Evolutionary conservation across 768 basidiomycete species (phyloP), one percentile per base, ranked within the genome.

Genomic region (Sistotremastrum suecicum): DNA sequence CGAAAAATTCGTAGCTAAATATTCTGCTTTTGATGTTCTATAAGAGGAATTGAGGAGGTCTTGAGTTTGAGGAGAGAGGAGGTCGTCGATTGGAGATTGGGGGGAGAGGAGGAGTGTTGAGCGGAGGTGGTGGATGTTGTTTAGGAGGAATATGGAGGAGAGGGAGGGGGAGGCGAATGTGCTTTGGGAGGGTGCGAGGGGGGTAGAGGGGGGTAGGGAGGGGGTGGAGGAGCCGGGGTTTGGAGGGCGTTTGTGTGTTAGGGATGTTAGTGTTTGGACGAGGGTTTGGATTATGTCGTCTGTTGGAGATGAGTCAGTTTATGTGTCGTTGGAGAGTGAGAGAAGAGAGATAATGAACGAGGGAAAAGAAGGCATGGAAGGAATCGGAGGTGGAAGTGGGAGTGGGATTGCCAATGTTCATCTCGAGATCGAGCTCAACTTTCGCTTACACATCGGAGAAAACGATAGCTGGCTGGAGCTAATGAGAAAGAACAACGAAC

Each of bases 1-100:
- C 5, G 79, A 76, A 59, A 83, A 87, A 61, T 86, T 89, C 28
- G 80, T 68, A 50, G 88, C 86, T 49, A 86, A 86, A 60, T 90
- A 90, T 3, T 69, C 80, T 6, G 85, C 83, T 60, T 87, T 87
- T 38, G 86, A 80, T 0, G 78, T 86, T 35, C 85, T 76, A 64
- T 78, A 84, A 48, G 74, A 76, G 4, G 78, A 80, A 49, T 75
- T 72, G 31, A 90, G 67, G 12, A 68, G 51, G 20, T 85, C 81
- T 39, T 72, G 64, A 0, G 82, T 71, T 1, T 77, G 71, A 31
- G 71, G 71, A 8, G 83, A 75, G 35, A 89, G 61, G 8, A 85
- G 59, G 6, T 67, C 56, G 10, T 64, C 59, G 3, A 82, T 61
- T 1, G 69, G 61, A 49, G 75, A 64, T 10, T 60, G 57, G 0